Evolutionary conservation across 768 basidiomycete genomes (phyloP).

Genomic region (Strobilomyces dryophilus): DNA sequence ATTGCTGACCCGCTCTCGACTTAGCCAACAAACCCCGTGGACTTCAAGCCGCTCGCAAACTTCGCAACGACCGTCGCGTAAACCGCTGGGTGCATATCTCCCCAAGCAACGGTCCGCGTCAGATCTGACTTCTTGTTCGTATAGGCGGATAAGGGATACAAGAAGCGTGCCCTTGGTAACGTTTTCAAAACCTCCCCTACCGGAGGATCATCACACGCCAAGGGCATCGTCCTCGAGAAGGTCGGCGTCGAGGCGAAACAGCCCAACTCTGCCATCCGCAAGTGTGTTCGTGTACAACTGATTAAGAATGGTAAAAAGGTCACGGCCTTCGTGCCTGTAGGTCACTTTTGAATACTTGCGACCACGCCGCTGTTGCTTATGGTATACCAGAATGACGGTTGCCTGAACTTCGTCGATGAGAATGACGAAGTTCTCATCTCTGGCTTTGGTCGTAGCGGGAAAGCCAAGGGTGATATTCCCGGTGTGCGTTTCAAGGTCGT

Average conservation of each 20-base stretch:
- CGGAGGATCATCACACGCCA: constrained; percentile 98
- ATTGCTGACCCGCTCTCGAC: constrained; percentile 3
- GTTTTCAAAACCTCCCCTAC: constrained; percentile 99
- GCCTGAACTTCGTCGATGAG: constrained; percentile 98
- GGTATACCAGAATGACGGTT: constrained; percentile 78
- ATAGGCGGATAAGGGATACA: constrained; percentile 97
- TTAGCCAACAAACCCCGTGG: constrained; percentile 98
- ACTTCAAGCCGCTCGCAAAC: constrained; percentile 97
- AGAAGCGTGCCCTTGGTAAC: constrained; percentile 99
- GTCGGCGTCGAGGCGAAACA: constrained; percentile 99
- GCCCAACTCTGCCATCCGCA: constrained; percentile 99
- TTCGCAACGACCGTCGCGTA: constrained; percentile 87
- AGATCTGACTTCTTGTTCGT: constrained; percentile 15
- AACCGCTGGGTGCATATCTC: constrained; percentile 87
- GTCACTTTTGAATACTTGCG: constrained; percentile 29
- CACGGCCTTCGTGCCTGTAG: constrained; percentile 97
- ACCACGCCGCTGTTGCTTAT: constrained; percentile 3
- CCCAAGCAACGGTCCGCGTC: not conserved
- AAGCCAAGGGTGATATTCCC: constrained; percentile 99
- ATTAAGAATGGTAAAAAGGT: constrained; percentile 99
- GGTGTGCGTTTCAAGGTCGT: constrained; percentile 99
- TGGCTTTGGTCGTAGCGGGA: constrained; percentile 99
- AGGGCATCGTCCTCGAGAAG: constrained; percentile 99
- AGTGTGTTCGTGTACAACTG: constrained; percentile 99
- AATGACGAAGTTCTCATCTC: constrained; percentile 99